Evolutionary conservation across 2,329 filamentous ascomycete species (phyloP), one percentile per base, ranked within the genome.

Genomic region (Hysterium pulicare): DNA sequence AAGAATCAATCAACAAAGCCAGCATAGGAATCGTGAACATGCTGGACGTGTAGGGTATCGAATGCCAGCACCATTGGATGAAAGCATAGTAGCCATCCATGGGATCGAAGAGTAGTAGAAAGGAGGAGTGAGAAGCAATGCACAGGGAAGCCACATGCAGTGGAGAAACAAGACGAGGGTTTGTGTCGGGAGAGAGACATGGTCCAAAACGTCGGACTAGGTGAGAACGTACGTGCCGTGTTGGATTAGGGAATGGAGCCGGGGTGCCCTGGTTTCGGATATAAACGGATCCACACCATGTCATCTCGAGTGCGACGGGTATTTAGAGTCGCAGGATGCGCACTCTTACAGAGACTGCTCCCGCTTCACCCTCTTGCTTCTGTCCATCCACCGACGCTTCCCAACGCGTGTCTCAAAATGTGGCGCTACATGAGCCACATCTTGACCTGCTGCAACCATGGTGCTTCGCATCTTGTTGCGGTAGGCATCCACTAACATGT

Each of bases 391-490:
- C 57, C 67, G 71, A 20, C 87, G 79, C 75, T 95, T 96, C 44
- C 91, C 91, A 16, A 84, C 80, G 33, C 91, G 82, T 3, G 87
- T 93, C 70, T 96, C 90, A 60, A 90, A 94, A 69, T 96, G 90
- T 41, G 88, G 84, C 19, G 87, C 86, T 20, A 87, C 81, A 16
- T 78, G 76, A 42, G 79, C 75, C 33, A 88, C 78, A 48, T 94
- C 88, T 59, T 89, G 84, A 57, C 87, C 86, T 33, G 83, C 79
- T 17, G 79, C 82, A 58, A 94, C 80, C 71, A 95, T 90, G 42
- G 85, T 86, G 53, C 79, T 84, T 50, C 86, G 82, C 66, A 90
- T 93, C 75, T 95, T 95, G 65, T 89, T 91, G 48, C 91, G 86
- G 67, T 96, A 96, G 48, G 87, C 89, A 67, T 97, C 91, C 68